Conservation (phyloP, 1,284 basidiomycete genomes). For the Paramarasmius palmivorus region DNA sequence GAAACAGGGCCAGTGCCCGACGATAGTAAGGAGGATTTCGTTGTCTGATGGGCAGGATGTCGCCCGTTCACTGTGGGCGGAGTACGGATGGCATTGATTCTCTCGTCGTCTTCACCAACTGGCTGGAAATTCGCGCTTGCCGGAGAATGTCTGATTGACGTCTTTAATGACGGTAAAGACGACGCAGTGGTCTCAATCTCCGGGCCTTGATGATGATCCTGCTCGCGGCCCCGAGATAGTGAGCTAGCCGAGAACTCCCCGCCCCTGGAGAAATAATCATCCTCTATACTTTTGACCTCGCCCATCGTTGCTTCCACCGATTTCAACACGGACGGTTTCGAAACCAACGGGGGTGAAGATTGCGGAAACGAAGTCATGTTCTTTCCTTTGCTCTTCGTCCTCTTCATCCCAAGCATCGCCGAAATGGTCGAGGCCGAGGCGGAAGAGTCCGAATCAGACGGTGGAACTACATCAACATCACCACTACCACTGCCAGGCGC, state of each 20-base stretch:
- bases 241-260: conserved; percentile 11
- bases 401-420: not conserved
- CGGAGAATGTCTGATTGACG: no score
- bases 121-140: no score
- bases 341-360: not conserved
- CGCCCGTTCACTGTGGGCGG: no score
- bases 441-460: conserved; percentile 1
- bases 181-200: not conserved
- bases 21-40: no score
- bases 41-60: no score
- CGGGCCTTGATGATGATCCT: not conserved
- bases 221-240: not conserved
- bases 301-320: not conserved
- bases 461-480: not conserved
- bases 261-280: conserved; percentile 17
- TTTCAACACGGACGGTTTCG: not conserved
- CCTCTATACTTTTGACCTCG: not conserved
- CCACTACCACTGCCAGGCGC: conserved; percentile 17
- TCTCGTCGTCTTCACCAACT: no score
- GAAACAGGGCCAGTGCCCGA: no score
- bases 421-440: not conserved
- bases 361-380: not conserved
- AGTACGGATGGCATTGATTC: no score
- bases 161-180: not conserved
- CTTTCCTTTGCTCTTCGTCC: conserved; percentile 1